Conservation (phyloP, 1,139 yeast species). For the Torulaspora globosa region DNA sequence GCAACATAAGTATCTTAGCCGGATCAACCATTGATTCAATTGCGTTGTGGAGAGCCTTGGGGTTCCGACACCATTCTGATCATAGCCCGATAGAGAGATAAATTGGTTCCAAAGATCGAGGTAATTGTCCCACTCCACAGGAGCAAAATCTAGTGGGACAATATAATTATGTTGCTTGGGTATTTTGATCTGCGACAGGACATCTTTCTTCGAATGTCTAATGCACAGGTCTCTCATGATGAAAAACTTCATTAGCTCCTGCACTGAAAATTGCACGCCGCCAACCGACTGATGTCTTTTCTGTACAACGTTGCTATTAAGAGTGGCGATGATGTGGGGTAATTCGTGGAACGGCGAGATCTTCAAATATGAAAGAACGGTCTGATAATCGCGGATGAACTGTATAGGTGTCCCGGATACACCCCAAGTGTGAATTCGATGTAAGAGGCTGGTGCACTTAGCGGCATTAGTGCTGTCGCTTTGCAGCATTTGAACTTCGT, state of each 20-base stretch:
- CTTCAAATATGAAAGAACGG: conserved; percentile 64
- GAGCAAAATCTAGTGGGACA: conserved; percentile 67
- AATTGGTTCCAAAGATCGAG: conserved; percentile 59
- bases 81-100: conserved; percentile 48
- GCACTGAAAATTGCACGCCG: conserved; percentile 24
- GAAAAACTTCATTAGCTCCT: conserved; percentile 29
- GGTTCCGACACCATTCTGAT: conserved; percentile 54
- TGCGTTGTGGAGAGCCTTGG: conserved; percentile 38
- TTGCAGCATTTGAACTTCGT: conserved; percentile 92
- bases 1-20: conserved; percentile 74
- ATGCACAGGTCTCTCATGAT: conserved; percentile 44
- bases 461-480: conserved; percentile 72
- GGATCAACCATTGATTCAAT: conserved; percentile 56
- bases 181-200: conserved; percentile 64
- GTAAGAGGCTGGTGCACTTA: conserved; percentile 71
- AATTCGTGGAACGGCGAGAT: conserved; percentile 55
- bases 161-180: conserved; percentile 74
- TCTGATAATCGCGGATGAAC: conserved; percentile 60
- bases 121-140: conserved; percentile 81
- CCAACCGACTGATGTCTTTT: conserved; percentile 13
- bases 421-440: conserved; percentile 91
- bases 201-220: conserved; percentile 83
- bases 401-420: conserved; percentile 92
- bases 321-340: conserved; percentile 20
- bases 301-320: conserved; percentile 14